Evolutionary conservation across 768 basidiomycete species (phyloP), one percentile per base, ranked within the genome.

Genomic region (Terana coerulea): DNA sequence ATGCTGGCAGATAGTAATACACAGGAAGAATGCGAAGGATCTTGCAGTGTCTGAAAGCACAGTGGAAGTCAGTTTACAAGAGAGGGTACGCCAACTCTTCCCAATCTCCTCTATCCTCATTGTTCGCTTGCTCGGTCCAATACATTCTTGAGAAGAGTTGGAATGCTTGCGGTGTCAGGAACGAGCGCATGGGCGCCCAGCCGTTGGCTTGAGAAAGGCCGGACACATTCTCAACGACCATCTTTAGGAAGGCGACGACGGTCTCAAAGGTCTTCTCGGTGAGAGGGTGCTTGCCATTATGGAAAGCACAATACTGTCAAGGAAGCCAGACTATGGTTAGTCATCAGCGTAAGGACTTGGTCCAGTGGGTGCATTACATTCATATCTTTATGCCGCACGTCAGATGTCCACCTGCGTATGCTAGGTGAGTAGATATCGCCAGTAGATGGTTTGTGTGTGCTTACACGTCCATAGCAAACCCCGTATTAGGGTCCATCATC

Each of bases 401-500:
- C 34, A 7, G 47, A 12, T 21, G 37, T 37, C 47, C 47, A 49
- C 22, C 35, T 49, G n/a, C n/a, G n/a, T n/a, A n/a, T n/a, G n/a
- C n/a, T n/a, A n/a, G n/a, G n/a, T n/a, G n/a, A n/a, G n/a, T n/a
- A n/a, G n/a, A n/a, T n/a, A n/a, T n/a, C n/a, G n/a, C n/a, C n/a
- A n/a, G n/a, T n/a, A n/a, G n/a, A n/a, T n/a, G n/a, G n/a, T n/a
- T n/a, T n/a, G n/a, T n/a, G n/a, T n/a, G n/a, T n/a, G n/a, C 46
- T 19, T 25, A 47, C 46, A 17, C n/a, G 46, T 47, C 46, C 8
- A 33, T 10, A 11, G 46, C 46, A 25, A 49, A 49, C 7, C 47
- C 47, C 15, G 22, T 47, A 14, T 49, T 36, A 7, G 35, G 35
- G 24, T 49, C 47, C 46, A 47, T 47, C 47, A 49, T 49, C 34